These are phyloP conservation scores for Prunus mume DNA, from an alignment of 306 rosid genomes.

Conservation along the genomic window DNA sequence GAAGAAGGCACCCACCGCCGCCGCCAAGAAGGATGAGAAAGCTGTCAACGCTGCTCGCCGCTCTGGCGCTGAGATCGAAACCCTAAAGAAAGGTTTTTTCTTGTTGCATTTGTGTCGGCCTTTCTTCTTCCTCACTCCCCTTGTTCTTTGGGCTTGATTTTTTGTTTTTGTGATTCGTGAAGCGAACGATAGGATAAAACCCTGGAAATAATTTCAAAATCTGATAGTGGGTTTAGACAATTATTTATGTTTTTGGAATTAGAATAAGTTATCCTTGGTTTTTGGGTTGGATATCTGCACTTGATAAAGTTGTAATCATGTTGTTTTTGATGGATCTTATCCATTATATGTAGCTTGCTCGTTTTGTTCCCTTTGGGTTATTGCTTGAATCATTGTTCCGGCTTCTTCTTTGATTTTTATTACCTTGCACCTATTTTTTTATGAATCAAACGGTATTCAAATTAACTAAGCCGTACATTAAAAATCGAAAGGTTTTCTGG, in stretches of 20 bases:
- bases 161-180: not conserved
- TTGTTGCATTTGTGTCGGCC: not conserved
- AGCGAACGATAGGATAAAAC: not conserved
- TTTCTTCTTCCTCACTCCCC: not conserved
- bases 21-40: constrained; percentile 89
- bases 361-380: not conserved
- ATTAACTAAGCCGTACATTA: not conserved
- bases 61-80: constrained; percentile 75
- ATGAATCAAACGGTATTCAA: not conserved
- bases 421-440: not conserved
- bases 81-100: constrained; percentile 59
- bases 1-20: constrained; percentile 81
- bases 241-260: not conserved
- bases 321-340: not conserved
- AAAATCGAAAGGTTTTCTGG: too few relatives aligned
- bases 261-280: not conserved
- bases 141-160: not conserved
- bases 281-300: not conserved
- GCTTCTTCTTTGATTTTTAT: not conserved
- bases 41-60: constrained; percentile 97
- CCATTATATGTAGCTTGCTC: not conserved
- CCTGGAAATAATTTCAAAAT: not conserved
- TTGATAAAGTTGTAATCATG: not conserved
- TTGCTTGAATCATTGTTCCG: not conserved
- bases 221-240: not conserved